Base-by-base conservation (phyloP, 1,139 yeast genomes). In the Zygotorulaspora mrakii region DNA sequence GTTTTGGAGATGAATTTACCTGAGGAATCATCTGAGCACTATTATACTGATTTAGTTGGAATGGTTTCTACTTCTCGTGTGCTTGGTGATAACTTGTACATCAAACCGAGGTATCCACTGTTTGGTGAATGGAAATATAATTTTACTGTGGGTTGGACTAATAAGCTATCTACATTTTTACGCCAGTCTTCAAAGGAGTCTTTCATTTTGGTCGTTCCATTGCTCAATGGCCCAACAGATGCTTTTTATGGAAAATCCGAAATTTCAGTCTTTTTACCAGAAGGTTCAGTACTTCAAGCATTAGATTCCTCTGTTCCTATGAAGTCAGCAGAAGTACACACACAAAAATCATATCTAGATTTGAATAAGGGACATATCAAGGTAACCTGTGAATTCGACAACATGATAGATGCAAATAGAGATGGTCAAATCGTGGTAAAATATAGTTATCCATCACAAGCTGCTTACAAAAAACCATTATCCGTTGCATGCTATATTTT, bases 121-220 rank as follows among this genome's bases (percentile, higher is more conserved):
- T 85, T 87, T 66, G 99, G 98, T 35, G 94, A 89, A 29, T 91
- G 99, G 99, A 76, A 81, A 55, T 91, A 88, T 66, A 88, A 91
- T 66, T 91, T 87, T 69, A 91, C 98, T 14, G 67, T 91, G 55
- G 97, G 97, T 5, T 94, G 96, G 96, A 77, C 82, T 42, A 75
- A 77, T 49, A 68, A 71, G 28, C 66, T 88, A 33, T 59, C 68
- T 18, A 67, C 75, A 35, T 79, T 73, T 53, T 68, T 87, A 43
- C 77, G 66, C 10, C 51, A 62, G 16, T 62, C 59, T 11, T 61
- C 64, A 8, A 59, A 62, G n/a, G 82, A 79, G 46, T 71, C 73
- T 34, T 86, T 77, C 59, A 61, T 84, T 25, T 66, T 84, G 29
- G 73, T 71, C 39, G 75, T 88, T 17, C 95, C 96, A 13, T 58